Percentiles rank a stretch among this genome's conserved stretches.
phyloP scores from a whole-genome alignment of 805 yeast genomes.

The Priceomyces melissophilus region DNA sequence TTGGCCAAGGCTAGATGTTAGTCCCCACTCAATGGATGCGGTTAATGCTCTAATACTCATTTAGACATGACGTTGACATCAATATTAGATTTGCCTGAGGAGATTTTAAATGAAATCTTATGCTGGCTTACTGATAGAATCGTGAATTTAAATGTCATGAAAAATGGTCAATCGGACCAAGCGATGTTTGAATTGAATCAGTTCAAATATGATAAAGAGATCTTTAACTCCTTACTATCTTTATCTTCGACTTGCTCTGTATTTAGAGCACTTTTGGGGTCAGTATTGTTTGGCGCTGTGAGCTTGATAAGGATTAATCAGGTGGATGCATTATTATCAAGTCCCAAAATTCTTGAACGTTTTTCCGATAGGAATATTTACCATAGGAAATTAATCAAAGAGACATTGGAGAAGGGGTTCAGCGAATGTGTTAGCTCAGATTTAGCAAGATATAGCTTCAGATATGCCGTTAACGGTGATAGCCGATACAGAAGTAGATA shows the following conservation, averaged over 20 bases:
- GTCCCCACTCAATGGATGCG: no score
- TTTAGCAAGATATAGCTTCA: slow-evolving; percentile 17
- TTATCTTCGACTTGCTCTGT: slow-evolving; percentile 22
- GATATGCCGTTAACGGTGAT: slow-evolving; percentile 11
- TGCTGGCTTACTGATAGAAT: slow-evolving; percentile 11
- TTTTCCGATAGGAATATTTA: slow-evolving; percentile 17
- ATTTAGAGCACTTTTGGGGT: slow-evolving; percentile 19
- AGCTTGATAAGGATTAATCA: slow-evolving; percentile 27
- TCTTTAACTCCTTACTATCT: slow-evolving; percentile 12
- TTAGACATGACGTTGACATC: neutral
- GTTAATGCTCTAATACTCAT: neutral
- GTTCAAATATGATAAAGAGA: slow-evolving; percentile 3
- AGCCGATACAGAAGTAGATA: slow-evolving; percentile 13
- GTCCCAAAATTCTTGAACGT: slow-evolving; percentile 16
- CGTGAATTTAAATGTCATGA: slow-evolving; percentile 4
- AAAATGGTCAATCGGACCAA: neutral
- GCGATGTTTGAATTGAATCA: slow-evolving; percentile 9
- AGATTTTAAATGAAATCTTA: slow-evolving; percentile 15
- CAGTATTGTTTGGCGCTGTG: slow-evolving; percentile 14
- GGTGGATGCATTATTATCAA: slow-evolving; percentile 22
- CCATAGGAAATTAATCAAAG: slow-evolving; percentile 18
- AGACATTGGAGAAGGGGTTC: slow-evolving; percentile 13
- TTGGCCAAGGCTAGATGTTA: no score
- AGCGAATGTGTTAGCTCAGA: slow-evolving; percentile 15
- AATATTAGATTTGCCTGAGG: slow-evolving; percentile 14